Base-by-base conservation (phyloP, 2,329 filamentous ascomycete genomes). In the Thielaviopsis populi region DNA sequence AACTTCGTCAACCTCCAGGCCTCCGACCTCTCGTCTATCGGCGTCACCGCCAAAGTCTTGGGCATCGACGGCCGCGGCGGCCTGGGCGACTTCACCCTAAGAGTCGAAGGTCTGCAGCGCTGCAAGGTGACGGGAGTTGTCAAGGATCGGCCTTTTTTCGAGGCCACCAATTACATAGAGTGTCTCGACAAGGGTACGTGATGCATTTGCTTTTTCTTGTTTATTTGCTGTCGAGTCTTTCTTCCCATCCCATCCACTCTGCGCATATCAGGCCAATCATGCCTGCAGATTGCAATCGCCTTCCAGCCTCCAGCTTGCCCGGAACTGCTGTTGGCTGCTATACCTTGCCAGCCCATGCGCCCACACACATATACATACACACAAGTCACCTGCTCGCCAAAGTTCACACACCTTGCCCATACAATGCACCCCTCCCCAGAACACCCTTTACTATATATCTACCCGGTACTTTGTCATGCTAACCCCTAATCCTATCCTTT, bases 101-200 rank as follows among this genome's bases (percentile, higher is more conserved):
- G 96, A 4, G 90, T 99, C 1, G 91, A 97, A 73, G 94, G 94
- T 17, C 79, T 89, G 19, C 81, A 86, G 67, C 82, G 94, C 48
- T 85, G 96, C 67, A 82, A 83, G 67, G 76, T 96, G 42, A 86
- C 90, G 61, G 85, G 84, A 70, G 75, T 94, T 59, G 80, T 83
- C 43, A 86, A 89, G 71, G 89, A 95, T 68, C 82, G 85, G 62
- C 89, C 91, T 1, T 95, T 88, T 72, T 91, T 96, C 69, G 91
- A 96, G 75, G 91, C 85, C 56, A 87, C 87, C 69, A 83, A 96
- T 27, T 68, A 65, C 56, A 80, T 79, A 19, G 80, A 87, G 64
- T 83, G 86, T 69, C 81, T 86, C 65, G 90, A 95, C 71, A 80
- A 83, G 68, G 78, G 84, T 88, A 75, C 67, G 80, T 71, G 24